phyloP scores from a whole-genome alignment of 768 basidiomycete genomes.

The Candolleomyces efflorescens region DNA sequence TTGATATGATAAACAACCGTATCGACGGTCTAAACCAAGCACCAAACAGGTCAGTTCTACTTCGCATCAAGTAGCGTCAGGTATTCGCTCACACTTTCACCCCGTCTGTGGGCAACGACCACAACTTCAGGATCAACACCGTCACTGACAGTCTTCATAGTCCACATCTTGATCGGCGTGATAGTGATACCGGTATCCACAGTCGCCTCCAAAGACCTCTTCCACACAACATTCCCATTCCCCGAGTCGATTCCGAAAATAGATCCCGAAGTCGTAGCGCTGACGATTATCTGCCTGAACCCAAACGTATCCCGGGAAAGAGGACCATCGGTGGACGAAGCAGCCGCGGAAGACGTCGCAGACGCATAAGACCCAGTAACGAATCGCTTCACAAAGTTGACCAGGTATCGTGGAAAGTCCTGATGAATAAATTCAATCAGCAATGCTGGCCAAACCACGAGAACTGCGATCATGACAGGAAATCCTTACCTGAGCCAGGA shows the following conservation, averaged over 20 bases:
- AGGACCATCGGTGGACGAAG: slow-evolving; percentile 24
- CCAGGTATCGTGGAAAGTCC: slow-evolving; percentile 68
- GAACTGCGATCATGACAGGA: background rate
- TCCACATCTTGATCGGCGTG: slow-evolving; percentile 58
- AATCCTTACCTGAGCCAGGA: slow-evolving; percentile 50
- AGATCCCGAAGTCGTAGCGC: slow-evolving; percentile 68
- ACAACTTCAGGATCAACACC: slow-evolving; percentile 55
- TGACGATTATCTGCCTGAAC: slow-evolving; percentile 79
- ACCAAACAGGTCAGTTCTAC: slow-evolving; percentile 2
- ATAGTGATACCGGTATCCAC: slow-evolving; percentile 61
- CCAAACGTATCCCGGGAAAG: slow-evolving; percentile 77
- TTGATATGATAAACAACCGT: slow-evolving; percentile 77
- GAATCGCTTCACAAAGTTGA: slow-evolving; percentile 68
- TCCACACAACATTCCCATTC: slow-evolving; percentile 78
- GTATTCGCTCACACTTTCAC: slow-evolving; percentile 48
- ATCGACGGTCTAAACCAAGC: slow-evolving; percentile 15
- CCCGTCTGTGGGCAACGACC: slow-evolving; percentile 53
- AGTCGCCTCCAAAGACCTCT: slow-evolving; percentile 55
- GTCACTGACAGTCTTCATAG: slow-evolving; percentile 43
- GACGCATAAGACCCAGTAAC: slow-evolving; percentile 63
- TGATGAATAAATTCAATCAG: slow-evolving; percentile 20
- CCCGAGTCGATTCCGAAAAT: slow-evolving; percentile 80
- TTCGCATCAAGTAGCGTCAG: too few species aligned
- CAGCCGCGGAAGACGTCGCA: slow-evolving; percentile 30
- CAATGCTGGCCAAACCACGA: background rate